Evolutionary conservation across 2,329 filamentous ascomycete genomes (phyloP).

Genomic region (Didymella pinodella): DNA sequence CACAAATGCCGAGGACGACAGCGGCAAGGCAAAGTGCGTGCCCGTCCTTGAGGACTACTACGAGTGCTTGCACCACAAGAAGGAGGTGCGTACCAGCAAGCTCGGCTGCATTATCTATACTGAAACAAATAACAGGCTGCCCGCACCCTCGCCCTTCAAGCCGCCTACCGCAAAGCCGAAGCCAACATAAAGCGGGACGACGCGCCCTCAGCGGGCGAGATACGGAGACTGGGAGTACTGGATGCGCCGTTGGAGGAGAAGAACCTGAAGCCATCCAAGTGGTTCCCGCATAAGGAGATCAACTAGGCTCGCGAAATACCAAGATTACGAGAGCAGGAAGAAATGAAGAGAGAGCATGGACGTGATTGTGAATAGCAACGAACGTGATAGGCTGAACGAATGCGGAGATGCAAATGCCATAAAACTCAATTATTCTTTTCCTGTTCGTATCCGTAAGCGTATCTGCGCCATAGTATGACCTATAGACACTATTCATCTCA

Average conservation of each 20-base stretch:
- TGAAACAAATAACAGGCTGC: conserved; percentile 67
- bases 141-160: conserved; percentile 79
- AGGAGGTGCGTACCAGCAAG: conserved; percentile 74
- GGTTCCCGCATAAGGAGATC: conserved; percentile 55
- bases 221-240: conserved; percentile 84
- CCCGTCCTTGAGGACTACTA: conserved; percentile 95
- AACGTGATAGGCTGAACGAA: neutral
- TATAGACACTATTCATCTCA: conserved; percentile 9
- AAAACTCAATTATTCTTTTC: conserved; percentile 11
- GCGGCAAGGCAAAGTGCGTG: conserved; percentile 86
- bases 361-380: conserved; percentile 17
- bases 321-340: neutral
- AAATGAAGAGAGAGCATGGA: neutral
- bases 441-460: neutral
- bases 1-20: conserved; percentile 77
- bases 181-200: conserved; percentile 79
- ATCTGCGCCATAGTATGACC: conserved; percentile 1
- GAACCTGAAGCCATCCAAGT: conserved; percentile 55
- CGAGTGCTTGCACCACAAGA: conserved; percentile 98
- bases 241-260: conserved; percentile 79
- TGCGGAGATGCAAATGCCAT: conserved; percentile 12
- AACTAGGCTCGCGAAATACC: conserved; percentile 31
- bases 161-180: conserved; percentile 80
- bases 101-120: neutral
- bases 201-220: conserved; percentile 82